These are phyloP conservation scores for Erigeron canadensis DNA, from an alignment of 129 eudicot genomes.

Conservation along the genomic window DNA sequence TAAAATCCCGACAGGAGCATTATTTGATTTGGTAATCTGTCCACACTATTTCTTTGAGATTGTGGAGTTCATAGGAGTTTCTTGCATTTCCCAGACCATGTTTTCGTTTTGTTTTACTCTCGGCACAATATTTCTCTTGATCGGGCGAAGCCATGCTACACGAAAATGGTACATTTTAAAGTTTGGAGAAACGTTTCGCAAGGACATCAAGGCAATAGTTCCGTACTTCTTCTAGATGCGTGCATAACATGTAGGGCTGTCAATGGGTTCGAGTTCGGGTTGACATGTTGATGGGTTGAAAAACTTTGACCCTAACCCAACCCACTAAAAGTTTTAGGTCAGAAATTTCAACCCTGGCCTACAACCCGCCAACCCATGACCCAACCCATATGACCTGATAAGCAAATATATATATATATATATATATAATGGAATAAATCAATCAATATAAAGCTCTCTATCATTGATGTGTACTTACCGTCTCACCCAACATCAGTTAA, in stretches of 20 bases:
- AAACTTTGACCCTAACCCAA: too few relatives aligned
- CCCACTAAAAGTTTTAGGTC: too few relatives aligned
- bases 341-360: too few relatives aligned
- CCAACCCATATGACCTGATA: too few relatives aligned
- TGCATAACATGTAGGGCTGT: neutral
- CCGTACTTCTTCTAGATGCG: conserved; percentile 39
- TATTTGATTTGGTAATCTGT: conserved; percentile 57
- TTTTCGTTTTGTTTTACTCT: conserved; percentile 29
- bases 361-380: too few relatives aligned
- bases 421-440: too few relatives aligned
- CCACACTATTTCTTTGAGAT: conserved; percentile 78
- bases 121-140: conserved; percentile 39
- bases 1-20: conserved; percentile 63
- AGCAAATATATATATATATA: too few relatives aligned
- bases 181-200: conserved; percentile 49
- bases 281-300: too few relatives aligned
- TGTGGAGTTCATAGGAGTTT: conserved; percentile 46
- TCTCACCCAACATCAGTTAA: too few relatives aligned
- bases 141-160: conserved; percentile 57
- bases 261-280: too few relatives aligned
- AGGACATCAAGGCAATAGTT: conserved; percentile 46
- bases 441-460: too few relatives aligned
- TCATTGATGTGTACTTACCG: too few relatives aligned
- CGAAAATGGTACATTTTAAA: conserved; percentile 52
- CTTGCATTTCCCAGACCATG: conserved; percentile 56